phyloP scores from a whole-genome alignment of 371 early-diverging fungal species.

The Mucor plumbeus region DNA sequence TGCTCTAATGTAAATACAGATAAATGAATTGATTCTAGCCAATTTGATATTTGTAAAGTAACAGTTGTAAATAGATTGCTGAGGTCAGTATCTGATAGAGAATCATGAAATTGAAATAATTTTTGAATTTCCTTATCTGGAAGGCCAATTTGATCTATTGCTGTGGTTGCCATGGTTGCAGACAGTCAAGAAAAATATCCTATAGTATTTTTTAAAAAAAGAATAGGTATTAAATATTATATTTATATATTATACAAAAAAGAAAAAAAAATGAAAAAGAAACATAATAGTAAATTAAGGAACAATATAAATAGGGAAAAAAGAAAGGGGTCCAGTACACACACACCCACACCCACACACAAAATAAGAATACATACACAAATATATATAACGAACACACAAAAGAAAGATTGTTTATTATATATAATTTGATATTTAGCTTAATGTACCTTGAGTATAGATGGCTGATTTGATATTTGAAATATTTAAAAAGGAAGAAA shows the following conservation, averaged over 20 bases:
- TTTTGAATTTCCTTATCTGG: conserved; percentile 43
- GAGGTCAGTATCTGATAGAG: conserved; percentile 45
- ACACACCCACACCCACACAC: conserved; percentile 3
- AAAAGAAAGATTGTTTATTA: not conserved
- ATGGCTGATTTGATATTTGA: not conserved
- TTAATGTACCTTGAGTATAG: not conserved
- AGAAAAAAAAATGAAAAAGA: not conserved
- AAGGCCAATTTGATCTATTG: conserved; percentile 18
- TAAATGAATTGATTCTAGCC: conserved; percentile 48
- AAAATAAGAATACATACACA: not conserved
- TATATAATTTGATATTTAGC: not conserved
- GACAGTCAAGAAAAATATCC: conserved; percentile 9
- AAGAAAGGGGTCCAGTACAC: conserved; percentile 3
- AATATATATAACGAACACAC: not conserved
- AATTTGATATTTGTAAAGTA: conserved; percentile 39
- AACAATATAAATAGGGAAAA: conserved; percentile 6
- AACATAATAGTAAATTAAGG: not conserved
- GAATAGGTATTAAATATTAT: conserved; percentile 4
- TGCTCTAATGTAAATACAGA: conserved; percentile 46
- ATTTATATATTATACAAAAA: not conserved
- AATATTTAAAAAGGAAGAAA: not conserved
- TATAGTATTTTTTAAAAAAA: not conserved
- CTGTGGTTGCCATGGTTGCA: conserved; percentile 5
- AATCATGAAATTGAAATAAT: conserved; percentile 39
- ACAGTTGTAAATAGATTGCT: conserved; percentile 41